Percentiles rank a stretch among this genome's conserved stretches.
phyloP scores from a whole-genome alignment of 805 yeast genomes.

The Wickerhamomyces silvicola region DNA sequence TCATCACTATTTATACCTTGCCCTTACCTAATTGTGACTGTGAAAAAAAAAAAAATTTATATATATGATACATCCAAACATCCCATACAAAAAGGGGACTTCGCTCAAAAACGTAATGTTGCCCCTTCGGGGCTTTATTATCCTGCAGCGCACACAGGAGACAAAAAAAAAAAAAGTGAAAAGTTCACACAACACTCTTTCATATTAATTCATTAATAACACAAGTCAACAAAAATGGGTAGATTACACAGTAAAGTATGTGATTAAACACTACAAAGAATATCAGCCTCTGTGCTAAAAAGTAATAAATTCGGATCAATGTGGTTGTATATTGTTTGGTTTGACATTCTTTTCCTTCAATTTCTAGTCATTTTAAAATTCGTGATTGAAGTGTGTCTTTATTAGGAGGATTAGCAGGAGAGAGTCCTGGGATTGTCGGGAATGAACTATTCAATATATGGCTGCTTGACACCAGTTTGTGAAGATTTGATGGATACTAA shows the following conservation, averaged over 20 bases:
- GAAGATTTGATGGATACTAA: constrained; percentile 14
- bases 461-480: constrained; percentile 51
- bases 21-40: no score
- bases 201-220: constrained; percentile 2
- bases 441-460: not conserved
- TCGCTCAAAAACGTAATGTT: no score
- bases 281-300: constrained; percentile 8
- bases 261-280: constrained; percentile 21
- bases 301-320: constrained; percentile 23
- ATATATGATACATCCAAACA: constrained; percentile 2
- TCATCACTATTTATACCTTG: no score
- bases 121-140: no score
- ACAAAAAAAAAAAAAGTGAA: no score
- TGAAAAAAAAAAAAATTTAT: no score
- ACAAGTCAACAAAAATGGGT: constrained; percentile 81
- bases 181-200: not conserved
- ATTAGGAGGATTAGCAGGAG: not conserved
- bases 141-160: no score
- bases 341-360: constrained; percentile 2
- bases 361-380: constrained; percentile 1
- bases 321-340: constrained; percentile 13
- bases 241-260: constrained; percentile 98
- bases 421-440: not conserved
- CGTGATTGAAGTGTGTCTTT: constrained; percentile 11
- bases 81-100: no score